Evolutionary conservation across 2,329 filamentous ascomycete species (phyloP).

Genomic region (Neoscytalidium dimidiatum): DNA sequence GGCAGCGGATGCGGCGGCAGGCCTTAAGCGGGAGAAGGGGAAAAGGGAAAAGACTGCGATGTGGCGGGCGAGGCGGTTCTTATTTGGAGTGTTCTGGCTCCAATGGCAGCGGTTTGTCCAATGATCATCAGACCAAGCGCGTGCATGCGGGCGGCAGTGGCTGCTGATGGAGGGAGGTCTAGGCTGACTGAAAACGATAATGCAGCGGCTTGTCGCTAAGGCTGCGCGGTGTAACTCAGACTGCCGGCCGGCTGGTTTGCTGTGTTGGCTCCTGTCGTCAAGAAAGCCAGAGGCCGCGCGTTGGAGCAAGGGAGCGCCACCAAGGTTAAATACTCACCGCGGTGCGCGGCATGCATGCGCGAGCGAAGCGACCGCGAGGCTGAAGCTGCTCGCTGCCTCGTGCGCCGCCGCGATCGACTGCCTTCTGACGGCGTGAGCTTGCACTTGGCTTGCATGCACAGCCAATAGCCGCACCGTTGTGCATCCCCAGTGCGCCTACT

Average conservation of each 20-base stretch:
- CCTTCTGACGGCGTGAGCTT: not conserved
- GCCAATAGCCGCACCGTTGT: not conserved
- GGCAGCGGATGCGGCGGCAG: not conserved
- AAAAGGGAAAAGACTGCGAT: not conserved
- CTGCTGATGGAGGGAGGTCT: not conserved
- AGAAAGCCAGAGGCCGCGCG: not conserved
- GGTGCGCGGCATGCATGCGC: not conserved
- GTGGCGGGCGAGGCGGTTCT: not conserved
- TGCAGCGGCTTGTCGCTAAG: not conserved
- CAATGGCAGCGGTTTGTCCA: not conserved
- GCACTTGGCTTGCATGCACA: not conserved
- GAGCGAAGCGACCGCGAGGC: not conserved
- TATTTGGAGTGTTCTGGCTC: not conserved
- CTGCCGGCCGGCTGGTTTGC: not conserved
- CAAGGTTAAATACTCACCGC: not conserved
- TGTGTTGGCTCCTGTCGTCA: slow-evolving; percentile 4
- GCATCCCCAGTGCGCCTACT: not conserved
- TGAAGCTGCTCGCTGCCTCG: not conserved
- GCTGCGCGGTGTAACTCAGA: not conserved
- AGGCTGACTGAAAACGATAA: not conserved
- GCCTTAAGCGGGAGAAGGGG: not conserved
- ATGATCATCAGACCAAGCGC: slow-evolving; percentile 6
- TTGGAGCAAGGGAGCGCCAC: not conserved
- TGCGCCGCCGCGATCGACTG: not conserved
- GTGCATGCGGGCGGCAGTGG: not conserved